phyloP scores from a whole-genome alignment of 176 grass and related monocot species.

The Juncus inflexus region DNA sequence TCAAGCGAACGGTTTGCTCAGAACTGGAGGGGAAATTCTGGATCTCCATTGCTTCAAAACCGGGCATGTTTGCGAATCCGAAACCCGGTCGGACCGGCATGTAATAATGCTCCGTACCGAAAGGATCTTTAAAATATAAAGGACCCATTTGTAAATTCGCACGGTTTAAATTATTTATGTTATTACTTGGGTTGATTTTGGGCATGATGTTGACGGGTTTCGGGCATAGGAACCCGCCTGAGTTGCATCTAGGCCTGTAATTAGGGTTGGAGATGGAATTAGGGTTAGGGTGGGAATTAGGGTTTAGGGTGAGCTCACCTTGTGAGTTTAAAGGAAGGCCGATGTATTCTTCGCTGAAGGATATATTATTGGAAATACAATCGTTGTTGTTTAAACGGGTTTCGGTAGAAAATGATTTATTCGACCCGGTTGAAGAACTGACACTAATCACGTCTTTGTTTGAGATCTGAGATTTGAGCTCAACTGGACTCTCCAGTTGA shows the following conservation, averaged over 20 bases:
- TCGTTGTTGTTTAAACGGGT: slow-evolving; percentile 28
- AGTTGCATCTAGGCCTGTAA: slow-evolving; percentile 28
- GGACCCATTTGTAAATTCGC: slow-evolving; percentile 36
- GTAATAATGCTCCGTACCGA: slow-evolving; percentile 41
- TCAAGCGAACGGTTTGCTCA: slow-evolving; percentile 74
- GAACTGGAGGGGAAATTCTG: slow-evolving; percentile 15
- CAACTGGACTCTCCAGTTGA: neutral
- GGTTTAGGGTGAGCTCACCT: slow-evolving; percentile 64
- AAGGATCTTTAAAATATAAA: slow-evolving; percentile 39
- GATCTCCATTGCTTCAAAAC: slow-evolving; percentile 47
- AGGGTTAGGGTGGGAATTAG: slow-evolving; percentile 37
- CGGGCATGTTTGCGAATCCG: slow-evolving; percentile 43
- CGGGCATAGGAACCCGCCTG: slow-evolving; percentile 28
- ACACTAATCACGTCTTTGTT: slow-evolving; percentile 44
- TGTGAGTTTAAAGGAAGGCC: slow-evolving; percentile 87
- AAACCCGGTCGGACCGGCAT: slow-evolving; percentile 27
- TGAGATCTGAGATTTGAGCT: slow-evolving; percentile 29
- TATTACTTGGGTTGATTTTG: slow-evolving; percentile 13
- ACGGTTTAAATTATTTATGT: neutral
- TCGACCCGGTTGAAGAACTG: slow-evolving; percentile 57
- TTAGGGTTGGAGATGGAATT: slow-evolving; percentile 36
- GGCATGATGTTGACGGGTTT: slow-evolving; percentile 19
- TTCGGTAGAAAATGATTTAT: slow-evolving; percentile 39
- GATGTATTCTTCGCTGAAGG: slow-evolving; percentile 37
- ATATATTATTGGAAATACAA: slow-evolving; percentile 40